Evolutionary conservation across 2,329 filamentous ascomycete genomes (phyloP).

Genomic region (Neonectria coccinea): DNA sequence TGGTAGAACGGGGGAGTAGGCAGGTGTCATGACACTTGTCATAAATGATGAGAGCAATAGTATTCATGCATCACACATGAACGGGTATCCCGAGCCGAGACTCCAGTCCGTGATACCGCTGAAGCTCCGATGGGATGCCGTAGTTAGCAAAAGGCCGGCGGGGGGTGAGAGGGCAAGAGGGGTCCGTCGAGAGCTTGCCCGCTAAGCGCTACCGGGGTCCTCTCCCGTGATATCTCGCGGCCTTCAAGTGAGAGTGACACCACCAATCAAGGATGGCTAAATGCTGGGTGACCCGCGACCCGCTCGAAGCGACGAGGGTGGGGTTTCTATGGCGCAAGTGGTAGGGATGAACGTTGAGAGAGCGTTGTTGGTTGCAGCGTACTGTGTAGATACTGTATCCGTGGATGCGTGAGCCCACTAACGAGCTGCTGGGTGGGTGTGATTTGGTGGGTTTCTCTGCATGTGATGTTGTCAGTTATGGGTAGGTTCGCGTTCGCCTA

Average conservation of each 20-base stretch:
- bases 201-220: background rate
- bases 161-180: background rate
- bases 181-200: background rate
- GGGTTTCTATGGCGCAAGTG: background rate
- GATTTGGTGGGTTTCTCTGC: conserved; percentile 2
- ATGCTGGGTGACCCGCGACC: background rate
- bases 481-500: background rate
- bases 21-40: background rate
- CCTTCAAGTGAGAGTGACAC: background rate
- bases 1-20: background rate
- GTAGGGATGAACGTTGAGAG: background rate
- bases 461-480: background rate
- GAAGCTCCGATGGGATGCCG: background rate
- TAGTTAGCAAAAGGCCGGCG: background rate
- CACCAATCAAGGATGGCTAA: background rate
- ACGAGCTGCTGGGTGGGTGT: background rate
- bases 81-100: background rate
- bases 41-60: background rate
- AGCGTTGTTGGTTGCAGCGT: background rate
- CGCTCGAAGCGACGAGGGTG: background rate
- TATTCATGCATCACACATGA: background rate
- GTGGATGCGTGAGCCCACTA: background rate
- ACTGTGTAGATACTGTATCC: conserved; percentile 7
- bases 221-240: background rate
- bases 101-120: background rate